These are phyloP conservation scores for Kewa caespitosa DNA, from an alignment of 179 eudicot species.

Conservation along the genomic window DNA sequence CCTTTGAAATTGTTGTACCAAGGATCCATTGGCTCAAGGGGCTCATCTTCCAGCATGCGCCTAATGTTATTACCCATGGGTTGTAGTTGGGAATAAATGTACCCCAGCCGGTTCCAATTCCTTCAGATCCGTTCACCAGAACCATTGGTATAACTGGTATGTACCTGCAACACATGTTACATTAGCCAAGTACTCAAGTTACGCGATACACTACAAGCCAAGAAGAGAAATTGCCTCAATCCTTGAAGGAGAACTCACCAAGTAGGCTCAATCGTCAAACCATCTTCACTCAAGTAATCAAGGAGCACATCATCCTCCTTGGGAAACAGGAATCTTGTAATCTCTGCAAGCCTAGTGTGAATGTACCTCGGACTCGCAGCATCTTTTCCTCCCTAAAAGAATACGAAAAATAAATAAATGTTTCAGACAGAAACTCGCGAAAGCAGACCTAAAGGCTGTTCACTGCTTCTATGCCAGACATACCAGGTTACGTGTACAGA, in stretches of 20 bases:
- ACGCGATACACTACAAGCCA: not conserved
- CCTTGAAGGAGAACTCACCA: constrained; percentile 46
- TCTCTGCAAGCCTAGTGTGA: constrained; percentile 53
- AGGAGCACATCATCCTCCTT: constrained; percentile 79
- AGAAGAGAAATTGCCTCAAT: not conserved
- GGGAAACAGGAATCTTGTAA: constrained; percentile 67
- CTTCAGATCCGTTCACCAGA: constrained; percentile 95
- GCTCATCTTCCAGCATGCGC: constrained; percentile 56
- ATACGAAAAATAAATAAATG: too few species aligned
- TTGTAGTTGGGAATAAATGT: constrained; percentile 77
- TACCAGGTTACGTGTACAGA: constrained; percentile 82
- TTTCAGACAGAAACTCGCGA: too few species aligned
- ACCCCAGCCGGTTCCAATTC: constrained; percentile 98
- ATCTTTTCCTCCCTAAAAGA: constrained; percentile 84
- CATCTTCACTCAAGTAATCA: constrained; percentile 79
- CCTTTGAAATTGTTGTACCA: constrained; percentile 90
- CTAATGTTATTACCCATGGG: constrained; percentile 79
- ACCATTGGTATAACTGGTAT: constrained; percentile 83
- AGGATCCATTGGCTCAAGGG: constrained; percentile 77
- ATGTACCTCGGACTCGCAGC: constrained; percentile 89
- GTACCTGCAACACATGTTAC: constrained; percentile 48
- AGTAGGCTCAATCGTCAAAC: constrained; percentile 72
- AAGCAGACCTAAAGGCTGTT: not conserved
- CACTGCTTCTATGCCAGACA: not conserved
- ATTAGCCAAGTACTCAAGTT: not conserved